Percentiles rank a stretch among this genome's conserved stretches.
phyloP scores from a whole-genome alignment of 75 land plant genomes.

The Larix kaempferi region DNA sequence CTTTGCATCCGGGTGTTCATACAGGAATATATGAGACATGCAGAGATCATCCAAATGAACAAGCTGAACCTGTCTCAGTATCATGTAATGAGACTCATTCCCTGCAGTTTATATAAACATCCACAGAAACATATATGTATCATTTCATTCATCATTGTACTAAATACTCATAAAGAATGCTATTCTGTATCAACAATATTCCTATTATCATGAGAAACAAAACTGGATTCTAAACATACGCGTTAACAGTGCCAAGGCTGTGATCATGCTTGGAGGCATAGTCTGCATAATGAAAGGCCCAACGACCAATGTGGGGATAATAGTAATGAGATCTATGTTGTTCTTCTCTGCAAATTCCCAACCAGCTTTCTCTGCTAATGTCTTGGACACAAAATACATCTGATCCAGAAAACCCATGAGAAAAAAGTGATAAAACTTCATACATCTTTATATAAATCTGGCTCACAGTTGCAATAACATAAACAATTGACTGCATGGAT shows the following conservation, averaged over 20 bases:
- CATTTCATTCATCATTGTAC: not conserved
- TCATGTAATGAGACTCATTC: not conserved
- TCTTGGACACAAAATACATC: constrained; percentile 85
- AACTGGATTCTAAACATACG: constrained; percentile 18
- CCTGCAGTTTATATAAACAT: constrained; percentile 10
- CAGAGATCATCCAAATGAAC: constrained; percentile 87
- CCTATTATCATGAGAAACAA: too few relatives aligned
- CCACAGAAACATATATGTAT: not conserved
- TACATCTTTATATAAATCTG: too few relatives aligned
- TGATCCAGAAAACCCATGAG: constrained; percentile 4
- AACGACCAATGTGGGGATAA: constrained; percentile 36
- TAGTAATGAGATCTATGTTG: constrained; percentile 26
- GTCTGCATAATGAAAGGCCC: constrained; percentile 63
- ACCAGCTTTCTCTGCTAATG: constrained; percentile 74
- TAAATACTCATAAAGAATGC: not conserved
- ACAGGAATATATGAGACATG: constrained; percentile 57
- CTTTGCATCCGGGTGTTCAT: constrained; percentile 59
- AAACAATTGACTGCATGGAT: too few relatives aligned
- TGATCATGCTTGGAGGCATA: constrained; percentile 60
- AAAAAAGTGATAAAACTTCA: not conserved
- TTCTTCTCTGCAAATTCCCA: constrained; percentile 67
- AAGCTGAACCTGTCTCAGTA: constrained; percentile 24
- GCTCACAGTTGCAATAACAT: too few relatives aligned
- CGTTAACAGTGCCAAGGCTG: constrained; percentile 56
- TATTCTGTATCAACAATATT: not conserved